Evolutionary conservation across 2,329 filamentous ascomycete species (phyloP).

Genomic region (Curvularia sp.): DNA sequence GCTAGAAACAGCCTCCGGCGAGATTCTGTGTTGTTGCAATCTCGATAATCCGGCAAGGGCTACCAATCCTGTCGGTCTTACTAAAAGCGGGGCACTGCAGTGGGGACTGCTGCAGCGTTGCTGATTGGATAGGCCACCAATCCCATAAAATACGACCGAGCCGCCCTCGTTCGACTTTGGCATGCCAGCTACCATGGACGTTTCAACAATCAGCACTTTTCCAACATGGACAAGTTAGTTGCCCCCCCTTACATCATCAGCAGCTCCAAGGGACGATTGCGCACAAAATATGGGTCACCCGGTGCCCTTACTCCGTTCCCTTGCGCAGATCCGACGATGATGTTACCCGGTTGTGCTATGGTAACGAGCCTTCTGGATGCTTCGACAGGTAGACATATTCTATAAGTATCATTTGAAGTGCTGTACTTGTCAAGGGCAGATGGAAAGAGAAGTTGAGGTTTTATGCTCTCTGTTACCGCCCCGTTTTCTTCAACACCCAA

Average conservation of each 20-base stretch:
- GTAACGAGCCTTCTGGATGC: not conserved
- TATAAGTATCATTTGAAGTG: not conserved
- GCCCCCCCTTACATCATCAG: slow-evolving; percentile 6
- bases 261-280: not conserved
- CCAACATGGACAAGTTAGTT: slow-evolving; percentile 7
- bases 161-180: slow-evolving; percentile 4
- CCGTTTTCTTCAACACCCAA: not conserved
- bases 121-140: slow-evolving; percentile 9
- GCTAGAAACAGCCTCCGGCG: slow-evolving; percentile 6
- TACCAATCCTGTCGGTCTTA: slow-evolving; percentile 4
- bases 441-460: not conserved
- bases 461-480: not conserved
- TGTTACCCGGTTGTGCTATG: slow-evolving; percentile 1
- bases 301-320: not conserved
- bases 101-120: not conserved
- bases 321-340: slow-evolving; percentile 3
- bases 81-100: not conserved
- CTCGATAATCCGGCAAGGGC: not conserved
- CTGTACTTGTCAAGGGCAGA: not conserved
- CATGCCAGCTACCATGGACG: slow-evolving; percentile 2
- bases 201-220: slow-evolving; percentile 7
- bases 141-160: slow-evolving; percentile 3
- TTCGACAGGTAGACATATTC: not conserved
- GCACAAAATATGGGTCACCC: slow-evolving; percentile 2
- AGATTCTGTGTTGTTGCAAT: not conserved